Conservation (phyloP, 305 asterid species). For the Solanum hybrid region DNA sequence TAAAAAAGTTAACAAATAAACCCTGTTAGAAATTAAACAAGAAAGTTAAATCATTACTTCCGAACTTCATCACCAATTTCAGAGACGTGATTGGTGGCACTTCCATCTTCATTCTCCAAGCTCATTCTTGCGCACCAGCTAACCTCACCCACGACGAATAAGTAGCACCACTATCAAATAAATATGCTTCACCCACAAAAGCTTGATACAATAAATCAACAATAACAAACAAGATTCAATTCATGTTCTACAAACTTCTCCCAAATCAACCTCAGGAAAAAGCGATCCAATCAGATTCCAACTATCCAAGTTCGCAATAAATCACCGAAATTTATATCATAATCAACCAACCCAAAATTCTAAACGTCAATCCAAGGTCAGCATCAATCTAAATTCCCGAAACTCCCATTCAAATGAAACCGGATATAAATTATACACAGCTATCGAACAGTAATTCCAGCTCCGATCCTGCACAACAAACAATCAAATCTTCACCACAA, state of each 20-base stretch:
- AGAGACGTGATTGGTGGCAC: slow-evolving; percentile 8
- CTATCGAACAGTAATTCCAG: background rate
- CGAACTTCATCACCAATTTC: slow-evolving; percentile 6
- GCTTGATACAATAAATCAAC: slow-evolving; percentile 6
- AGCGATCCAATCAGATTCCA: background rate
- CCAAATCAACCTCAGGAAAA: slow-evolving; percentile 2
- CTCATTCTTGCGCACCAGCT: slow-evolving; percentile 22
- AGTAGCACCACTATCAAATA: background rate
- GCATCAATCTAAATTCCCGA: background rate
- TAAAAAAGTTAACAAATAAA: background rate
- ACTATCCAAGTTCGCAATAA: background rate
- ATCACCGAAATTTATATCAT: background rate
- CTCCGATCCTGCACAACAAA: background rate
- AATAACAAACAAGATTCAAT: slow-evolving; percentile 2
- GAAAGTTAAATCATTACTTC: slow-evolving; percentile 20
- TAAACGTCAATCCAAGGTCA: background rate
- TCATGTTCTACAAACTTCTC: background rate
- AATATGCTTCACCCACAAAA: slow-evolving; percentile 5
- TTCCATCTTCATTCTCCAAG: slow-evolving; percentile 25
- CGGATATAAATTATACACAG: background rate
- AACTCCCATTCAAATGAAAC: background rate
- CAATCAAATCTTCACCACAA: background rate
- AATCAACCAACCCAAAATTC: background rate
- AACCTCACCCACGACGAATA: background rate
- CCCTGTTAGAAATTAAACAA: background rate